Evolutionary conservation across 495 filamentous ascomycete species (phyloP).

Genomic region (Aspergillus indologenus): DNA sequence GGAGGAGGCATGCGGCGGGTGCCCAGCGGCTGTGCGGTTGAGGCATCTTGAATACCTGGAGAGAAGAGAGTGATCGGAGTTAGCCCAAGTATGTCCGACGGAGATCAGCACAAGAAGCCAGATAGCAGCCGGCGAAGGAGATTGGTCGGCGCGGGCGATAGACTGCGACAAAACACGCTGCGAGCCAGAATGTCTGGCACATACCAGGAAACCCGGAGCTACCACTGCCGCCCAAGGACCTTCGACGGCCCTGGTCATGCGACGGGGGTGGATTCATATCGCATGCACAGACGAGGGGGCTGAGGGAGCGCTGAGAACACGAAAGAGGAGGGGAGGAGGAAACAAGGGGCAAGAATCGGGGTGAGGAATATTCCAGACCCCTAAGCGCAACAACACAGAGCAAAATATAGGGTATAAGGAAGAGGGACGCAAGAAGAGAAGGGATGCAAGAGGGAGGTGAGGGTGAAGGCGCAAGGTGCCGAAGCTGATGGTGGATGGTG

Average conservation of each 20-base stretch:
- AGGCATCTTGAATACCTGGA: slow-evolving; percentile 34
- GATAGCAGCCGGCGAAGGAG: not conserved
- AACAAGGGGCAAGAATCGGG: slow-evolving; percentile 1
- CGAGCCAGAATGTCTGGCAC: slow-evolving; percentile 23
- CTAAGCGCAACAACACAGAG: not conserved
- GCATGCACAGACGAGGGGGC: slow-evolving; percentile 18
- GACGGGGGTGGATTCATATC: slow-evolving; percentile 37
- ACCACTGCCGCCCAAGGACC: slow-evolving; percentile 36
- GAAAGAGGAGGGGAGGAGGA: slow-evolving; percentile 5
- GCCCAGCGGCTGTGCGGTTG: slow-evolving; percentile 47
- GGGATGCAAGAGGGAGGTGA: slow-evolving; percentile 1
- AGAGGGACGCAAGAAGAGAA: not conserved
- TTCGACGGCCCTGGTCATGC: slow-evolving; percentile 32
- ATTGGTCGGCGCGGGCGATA: not conserved
- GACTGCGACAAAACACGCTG: not conserved
- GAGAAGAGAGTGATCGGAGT: slow-evolving; percentile 7
- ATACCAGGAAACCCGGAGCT: slow-evolving; percentile 39
- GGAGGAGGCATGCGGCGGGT: slow-evolving; percentile 59
- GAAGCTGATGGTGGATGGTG: not conserved
- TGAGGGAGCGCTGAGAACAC: slow-evolving; percentile 5
- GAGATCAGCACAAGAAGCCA: slow-evolving; percentile 3
- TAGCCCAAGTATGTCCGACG: slow-evolving; percentile 13
- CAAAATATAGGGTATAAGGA: not conserved
- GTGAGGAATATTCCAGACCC: slow-evolving; percentile 4
- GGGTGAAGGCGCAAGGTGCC: not conserved